Base-by-base conservation (phyloP, 73 alveolate genomes). In the Effrenium voratum region DNA sequence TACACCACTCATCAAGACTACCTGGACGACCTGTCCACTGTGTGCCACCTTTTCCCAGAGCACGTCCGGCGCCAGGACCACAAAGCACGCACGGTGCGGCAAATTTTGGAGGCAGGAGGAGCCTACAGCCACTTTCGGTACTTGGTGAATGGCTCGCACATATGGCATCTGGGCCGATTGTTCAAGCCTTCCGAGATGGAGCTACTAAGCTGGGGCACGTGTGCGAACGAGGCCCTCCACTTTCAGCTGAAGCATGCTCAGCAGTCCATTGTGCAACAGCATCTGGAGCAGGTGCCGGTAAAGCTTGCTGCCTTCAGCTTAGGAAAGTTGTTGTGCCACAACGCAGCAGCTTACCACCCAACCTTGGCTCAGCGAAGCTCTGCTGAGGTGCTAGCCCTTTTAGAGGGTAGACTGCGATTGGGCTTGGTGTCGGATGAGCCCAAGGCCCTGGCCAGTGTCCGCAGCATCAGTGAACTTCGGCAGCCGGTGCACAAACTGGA, bases 141-240 rank as follows among this genome's bases (percentile, higher is more conserved):
- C 70, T 32, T 80, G 70, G 5, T 30, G 91, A 80, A 80, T 26
- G 91, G 91, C 45, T 80, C 72, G 6, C 91, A 80, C 70, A 80
- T 80, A 68, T 3, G 24, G 24, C 26, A 2, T 5, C 46, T 80
- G 44, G 24, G 22, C 28, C 43, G 45, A 5, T 4, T 28, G 30
- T 19, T 80, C 26, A n/a, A 16, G 26, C 72, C 66, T 22, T 1
- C 45, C 4, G 91, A 80, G 5, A 16, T 80, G 72, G 43, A 80
- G 36, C 46, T 80, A 15, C 70, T 80, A 30, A 80, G 91, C 46
- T 80, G 8, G 5, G 91, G 91, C 70, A 80, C 91, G 8, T 80
- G 91, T 34, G 28, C 70, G 44, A 80, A 44, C 46, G 91, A 80
- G n/a, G 91, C 91, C 46, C 24, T 80, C 8, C 91, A 80, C 24